Conservation (phyloP, 2,329 filamentous ascomycete genomes). For the Clonostachys sp. region DNA sequence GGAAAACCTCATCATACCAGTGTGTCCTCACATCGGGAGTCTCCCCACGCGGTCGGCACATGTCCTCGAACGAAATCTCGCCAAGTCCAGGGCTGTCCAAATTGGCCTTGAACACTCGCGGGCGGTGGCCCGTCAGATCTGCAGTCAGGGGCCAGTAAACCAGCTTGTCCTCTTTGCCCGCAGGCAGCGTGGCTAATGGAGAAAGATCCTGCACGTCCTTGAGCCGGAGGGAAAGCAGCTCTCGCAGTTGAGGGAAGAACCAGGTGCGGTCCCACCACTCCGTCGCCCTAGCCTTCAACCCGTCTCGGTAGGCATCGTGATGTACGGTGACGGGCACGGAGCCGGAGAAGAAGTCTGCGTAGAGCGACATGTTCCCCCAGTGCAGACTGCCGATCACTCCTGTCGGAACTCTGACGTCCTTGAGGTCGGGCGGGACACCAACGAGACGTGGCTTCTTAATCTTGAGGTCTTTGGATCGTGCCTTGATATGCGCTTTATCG, state of each 20-base stretch:
- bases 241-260: conserved; percentile 12
- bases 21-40: not conserved
- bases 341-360: conserved; percentile 13
- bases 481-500: conserved; percentile 8
- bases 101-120: not conserved
- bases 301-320: conserved; percentile 11
- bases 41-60: not conserved
- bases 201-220: not conserved
- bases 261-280: conserved; percentile 16
- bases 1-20: conserved; percentile 2
- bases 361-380: conserved; percentile 12
- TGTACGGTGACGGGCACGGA: conserved; percentile 13
- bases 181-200: not conserved
- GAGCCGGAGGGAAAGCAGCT: conserved; percentile 1
- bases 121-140: not conserved
- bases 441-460: conserved; percentile 9
- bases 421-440: conserved; percentile 11
- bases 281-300: conserved; percentile 10
- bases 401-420: conserved; percentile 4
- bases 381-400: not conserved
- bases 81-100: not conserved
- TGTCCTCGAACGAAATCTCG: not conserved
- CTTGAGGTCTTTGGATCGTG: conserved; percentile 6
- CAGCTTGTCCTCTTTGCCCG: not conserved
- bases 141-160: not conserved